These are phyloP conservation scores for Colletotrichum viniferum DNA, from an alignment of 2,329 filamentous ascomycete species.

Conservation along the genomic window DNA sequence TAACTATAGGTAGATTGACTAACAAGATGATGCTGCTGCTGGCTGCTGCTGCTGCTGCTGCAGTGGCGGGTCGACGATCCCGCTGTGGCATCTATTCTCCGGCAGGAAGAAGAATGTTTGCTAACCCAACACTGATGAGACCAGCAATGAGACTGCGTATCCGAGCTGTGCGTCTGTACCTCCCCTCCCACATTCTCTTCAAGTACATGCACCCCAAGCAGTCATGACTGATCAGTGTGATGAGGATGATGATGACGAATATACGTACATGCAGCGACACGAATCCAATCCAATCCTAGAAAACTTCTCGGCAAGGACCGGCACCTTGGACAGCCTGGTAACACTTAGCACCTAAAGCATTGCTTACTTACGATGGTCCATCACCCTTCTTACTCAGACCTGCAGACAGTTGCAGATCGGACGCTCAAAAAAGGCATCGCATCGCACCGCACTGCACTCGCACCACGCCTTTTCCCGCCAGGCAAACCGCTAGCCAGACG, in stretches of 20 bases:
- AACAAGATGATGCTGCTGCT: not conserved
- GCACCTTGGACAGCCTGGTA: not conserved
- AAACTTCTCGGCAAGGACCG: not conserved
- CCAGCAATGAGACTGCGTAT: not conserved
- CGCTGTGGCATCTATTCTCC: not conserved
- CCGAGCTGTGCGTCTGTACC: not conserved
- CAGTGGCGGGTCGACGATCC: not conserved
- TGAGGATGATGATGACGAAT: not conserved
- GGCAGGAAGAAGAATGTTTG: not conserved
- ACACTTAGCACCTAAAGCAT: not conserved
- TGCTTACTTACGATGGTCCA: not conserved
- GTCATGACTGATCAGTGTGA: not conserved
- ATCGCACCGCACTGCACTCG: not conserved
- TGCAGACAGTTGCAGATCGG: not conserved
- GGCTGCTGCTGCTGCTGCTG: not conserved
- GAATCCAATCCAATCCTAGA: not conserved
- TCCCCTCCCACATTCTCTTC: not conserved
- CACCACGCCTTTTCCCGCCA: not conserved
- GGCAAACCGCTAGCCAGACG: not conserved
- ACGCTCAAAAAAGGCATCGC: not conserved
- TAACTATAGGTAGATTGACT: too few species aligned
- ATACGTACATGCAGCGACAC: not conserved
- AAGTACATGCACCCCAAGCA: not conserved
- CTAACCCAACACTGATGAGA: not conserved
- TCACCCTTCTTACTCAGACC: not conserved